These are phyloP conservation scores for Jasminum sambac DNA, from an alignment of 257 asterid species.

Conservation along the genomic window DNA sequence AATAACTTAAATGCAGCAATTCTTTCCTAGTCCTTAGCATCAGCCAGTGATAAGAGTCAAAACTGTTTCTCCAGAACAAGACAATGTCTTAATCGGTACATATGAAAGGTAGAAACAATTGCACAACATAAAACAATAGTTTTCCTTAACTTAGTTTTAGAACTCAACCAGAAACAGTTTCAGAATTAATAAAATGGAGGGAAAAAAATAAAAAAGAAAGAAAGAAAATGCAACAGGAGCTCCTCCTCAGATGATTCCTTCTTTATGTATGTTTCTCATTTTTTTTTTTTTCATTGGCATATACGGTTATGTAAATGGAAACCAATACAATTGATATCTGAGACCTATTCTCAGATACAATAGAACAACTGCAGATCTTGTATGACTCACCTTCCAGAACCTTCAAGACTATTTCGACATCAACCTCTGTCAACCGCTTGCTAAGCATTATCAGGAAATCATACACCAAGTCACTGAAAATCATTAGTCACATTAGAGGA, in stretches of 20 bases:
- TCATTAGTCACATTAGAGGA: slow-evolving; percentile 25
- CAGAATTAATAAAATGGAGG: background rate
- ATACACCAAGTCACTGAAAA: slow-evolving; percentile 80
- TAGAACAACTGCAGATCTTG: background rate
- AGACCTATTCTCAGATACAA: slow-evolving; percentile 5
- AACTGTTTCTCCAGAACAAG: slow-evolving; percentile 1
- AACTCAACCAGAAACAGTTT: background rate
- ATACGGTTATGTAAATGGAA: background rate
- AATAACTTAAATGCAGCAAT: background rate
- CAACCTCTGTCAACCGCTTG: slow-evolving; percentile 91
- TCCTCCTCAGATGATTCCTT: background rate
- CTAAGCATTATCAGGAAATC: slow-evolving; percentile 89
- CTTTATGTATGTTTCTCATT: too few species aligned
- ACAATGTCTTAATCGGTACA: background rate
- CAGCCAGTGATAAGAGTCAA: background rate
- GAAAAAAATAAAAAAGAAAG: too few species aligned
- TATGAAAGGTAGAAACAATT: background rate
- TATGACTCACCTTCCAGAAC: slow-evolving; percentile 68
- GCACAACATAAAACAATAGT: background rate
- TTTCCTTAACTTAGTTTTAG: background rate
- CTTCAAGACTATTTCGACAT: slow-evolving; percentile 82
- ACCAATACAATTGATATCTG: background rate
- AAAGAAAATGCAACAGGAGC: background rate
- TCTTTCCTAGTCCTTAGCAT: background rate
- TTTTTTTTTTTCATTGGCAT: background rate